Conservation (phyloP, 2,329 filamentous ascomycete species). For the Endoconidiophora polonica region DNA sequence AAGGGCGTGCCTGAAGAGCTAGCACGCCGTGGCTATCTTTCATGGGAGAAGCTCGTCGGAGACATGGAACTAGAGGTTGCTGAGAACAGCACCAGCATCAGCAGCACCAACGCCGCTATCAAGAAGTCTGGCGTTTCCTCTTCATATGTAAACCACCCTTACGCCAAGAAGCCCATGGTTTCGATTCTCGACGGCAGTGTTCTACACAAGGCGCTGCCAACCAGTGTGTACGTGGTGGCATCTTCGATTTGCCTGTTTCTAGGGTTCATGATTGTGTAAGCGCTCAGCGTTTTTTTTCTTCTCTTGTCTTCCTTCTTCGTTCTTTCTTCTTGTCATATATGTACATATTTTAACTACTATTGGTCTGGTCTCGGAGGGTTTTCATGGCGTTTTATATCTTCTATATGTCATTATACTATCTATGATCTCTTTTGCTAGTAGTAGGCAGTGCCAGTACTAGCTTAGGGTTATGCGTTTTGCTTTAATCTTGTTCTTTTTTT, state of each 20-base stretch:
- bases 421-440: background rate
- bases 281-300: background rate
- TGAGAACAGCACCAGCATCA: background rate
- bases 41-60: slow-evolving; percentile 29
- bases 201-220: background rate
- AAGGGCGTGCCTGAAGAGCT: slow-evolving; percentile 32
- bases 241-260: slow-evolving; percentile 5
- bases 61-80: slow-evolving; percentile 19
- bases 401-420: background rate
- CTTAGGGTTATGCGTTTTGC: background rate
- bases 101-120: too few relatives aligned
- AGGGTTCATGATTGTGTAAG: slow-evolving; percentile 8
- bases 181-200: background rate
- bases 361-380: background rate
- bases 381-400: background rate
- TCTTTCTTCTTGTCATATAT: slow-evolving; percentile 7
- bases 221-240: slow-evolving; percentile 5
- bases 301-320: background rate
- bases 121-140: too few relatives aligned
- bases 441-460: too few relatives aligned
- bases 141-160: too few relatives aligned
- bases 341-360: background rate
- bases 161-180: too few relatives aligned
- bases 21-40: slow-evolving; percentile 38
- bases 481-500: background rate